Conservation (phyloP, 495 filamentous ascomycete species). For the Penicillium daleae region DNA sequence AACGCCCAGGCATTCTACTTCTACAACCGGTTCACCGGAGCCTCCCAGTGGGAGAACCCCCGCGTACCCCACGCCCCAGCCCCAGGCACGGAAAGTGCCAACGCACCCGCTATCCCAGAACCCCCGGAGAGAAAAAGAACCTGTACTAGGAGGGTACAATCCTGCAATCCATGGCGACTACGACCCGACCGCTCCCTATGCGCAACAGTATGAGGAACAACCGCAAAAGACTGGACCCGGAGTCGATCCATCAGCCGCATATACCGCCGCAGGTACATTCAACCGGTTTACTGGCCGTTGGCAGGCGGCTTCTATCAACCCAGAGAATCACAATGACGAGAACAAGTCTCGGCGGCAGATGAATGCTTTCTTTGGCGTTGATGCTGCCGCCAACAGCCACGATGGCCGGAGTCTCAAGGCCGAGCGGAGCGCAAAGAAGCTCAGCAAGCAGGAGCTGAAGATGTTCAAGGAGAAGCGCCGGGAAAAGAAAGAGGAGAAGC, state of each 20-base stretch:
- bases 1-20: constrained; percentile 79
- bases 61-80: constrained; percentile 60
- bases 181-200: constrained; percentile 91
- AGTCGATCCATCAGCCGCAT: constrained; percentile 48
- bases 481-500: constrained; percentile 93
- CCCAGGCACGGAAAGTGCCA: constrained; percentile 27
- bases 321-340: constrained; percentile 84
- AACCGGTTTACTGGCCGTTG: constrained; percentile 92
- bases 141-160: constrained; percentile 76
- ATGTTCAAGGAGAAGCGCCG: constrained; percentile 71
- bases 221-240: constrained; percentile 26
- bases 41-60: constrained; percentile 89
- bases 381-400: constrained; percentile 91
- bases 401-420: constrained; percentile 91
- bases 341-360: constrained; percentile 88
- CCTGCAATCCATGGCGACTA: constrained; percentile 95
- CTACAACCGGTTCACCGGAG: constrained; percentile 78
- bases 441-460: constrained; percentile 83
- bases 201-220: constrained; percentile 56
- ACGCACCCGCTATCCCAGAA: constrained; percentile 14
- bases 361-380: constrained; percentile 96
- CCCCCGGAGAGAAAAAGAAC: constrained; percentile 24
- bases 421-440: constrained; percentile 82
- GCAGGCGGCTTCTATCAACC: constrained; percentile 64
- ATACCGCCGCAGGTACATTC: constrained; percentile 74